Base-by-base conservation (phyloP, 2,329 filamentous ascomycete species). In the Penicillium janthinellum region DNA sequence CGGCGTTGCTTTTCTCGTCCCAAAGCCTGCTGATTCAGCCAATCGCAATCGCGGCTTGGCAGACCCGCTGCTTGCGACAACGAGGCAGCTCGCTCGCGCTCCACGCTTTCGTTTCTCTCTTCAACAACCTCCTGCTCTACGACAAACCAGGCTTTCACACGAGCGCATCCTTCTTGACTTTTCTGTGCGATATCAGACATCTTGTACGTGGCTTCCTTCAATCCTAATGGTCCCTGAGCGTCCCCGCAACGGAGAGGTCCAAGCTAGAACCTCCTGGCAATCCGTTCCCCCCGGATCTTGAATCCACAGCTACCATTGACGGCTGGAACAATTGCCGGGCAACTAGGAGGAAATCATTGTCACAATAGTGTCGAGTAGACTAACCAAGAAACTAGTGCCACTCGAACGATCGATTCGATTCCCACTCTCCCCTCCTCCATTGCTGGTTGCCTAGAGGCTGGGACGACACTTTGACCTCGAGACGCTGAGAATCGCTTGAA, bases 61-160 rank as follows among this genome's bases (percentile, higher is more conserved):
- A 64, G 70, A 73, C 69, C 72, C 72, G 71, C 71, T 64, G 67
- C 66, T 70, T 72, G 70, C 72, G 70, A 71, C 70, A 58, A 62
- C 65, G 61, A 64, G 66, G 66, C 65, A 61, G 60, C 58, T 65
- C 55, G 37, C 54, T 38, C 44, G 15, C 31, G 31, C 25, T 56
- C 35, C 41, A 47, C 39, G 41, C 39, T 49, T 63, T 58, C 56
- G 61, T 65, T 48, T 59, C 58, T 57, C 63, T 67, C 64, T 66
- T 64, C 64, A 31, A 35, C 60, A 53, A 55, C 51, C 48, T 48
- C 65, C 61, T 63, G 57, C 61, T 64, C 57, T 55, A 38, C 53
- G 45, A 42, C 25, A 38, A 59, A 44, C 37, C 42, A 62, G 38
- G 39, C n/a, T 15, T 56, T 65, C 58, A 59, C 54, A 58, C 61